Base-by-base conservation (phyloP, 2,329 filamentous ascomycete genomes). In the Cadophora sp. region DNA sequence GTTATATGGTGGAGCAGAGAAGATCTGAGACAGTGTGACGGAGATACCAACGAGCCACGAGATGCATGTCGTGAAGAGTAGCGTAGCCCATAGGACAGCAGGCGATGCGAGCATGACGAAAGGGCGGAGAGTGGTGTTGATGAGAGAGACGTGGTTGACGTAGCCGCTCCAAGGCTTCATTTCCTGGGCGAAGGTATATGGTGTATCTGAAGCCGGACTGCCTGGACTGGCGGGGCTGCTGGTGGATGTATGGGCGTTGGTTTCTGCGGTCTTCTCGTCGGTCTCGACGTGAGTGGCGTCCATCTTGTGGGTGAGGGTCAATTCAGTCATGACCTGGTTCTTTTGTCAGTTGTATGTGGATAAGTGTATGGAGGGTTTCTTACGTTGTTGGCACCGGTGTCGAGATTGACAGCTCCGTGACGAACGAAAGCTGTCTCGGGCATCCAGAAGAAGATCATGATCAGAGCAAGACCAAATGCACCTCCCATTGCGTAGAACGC, bases 41-140 rank as follows among this genome's bases (percentile, higher is more conserved):
- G 79, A 80, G 71, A 84, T 82, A 63, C 84, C 80, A 27, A 81
- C 76, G 56, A 81, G 77, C 78, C 79, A 79, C 16, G 78, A 78
- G 58, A 81, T 80, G 60, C 76, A 79, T 0, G 76, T 79, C 0
- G 78, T 81, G 72, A 80, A 81, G 2, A 80, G 72, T 9, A 82
- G 72, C 3, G 78, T 77, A 7, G 78, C 79, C 79, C 79, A 82
- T 1, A 78, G 56, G 1, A 82, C 79, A 6, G 79, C 76, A 0
- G 80, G 76, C 61, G 75, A 77, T 29, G 61, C 68, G 29, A 78
- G 69, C 26, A 78, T 69, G 12, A 73, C 71, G 62, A 78, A 75
- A 2, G 77, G 77, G 22, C 75, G 74, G 31, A 75, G 7, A 4
- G 69, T 72, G 12, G 73, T 76, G 48, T 69, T 74, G 69, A 75